Evolutionary conservation across 2,329 filamentous ascomycete species (phyloP), one percentile per base, ranked within the genome.

Genomic region (Sodiomyces alkalinus): DNA sequence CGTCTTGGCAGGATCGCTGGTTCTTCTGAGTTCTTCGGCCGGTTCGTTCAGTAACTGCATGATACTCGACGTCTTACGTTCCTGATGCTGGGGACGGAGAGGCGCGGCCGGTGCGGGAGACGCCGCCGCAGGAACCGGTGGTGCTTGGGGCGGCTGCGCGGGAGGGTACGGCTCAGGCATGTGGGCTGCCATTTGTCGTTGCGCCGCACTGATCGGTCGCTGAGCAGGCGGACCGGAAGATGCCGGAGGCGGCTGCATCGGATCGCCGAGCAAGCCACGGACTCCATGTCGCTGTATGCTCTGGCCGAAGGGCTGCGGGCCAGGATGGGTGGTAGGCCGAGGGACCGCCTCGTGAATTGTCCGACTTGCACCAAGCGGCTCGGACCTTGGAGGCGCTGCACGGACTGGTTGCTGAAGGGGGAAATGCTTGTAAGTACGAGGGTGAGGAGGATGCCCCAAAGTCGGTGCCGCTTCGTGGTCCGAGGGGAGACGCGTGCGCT

Each of bases 41-140:
- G 62, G 58, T 29, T 74, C 71, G 38, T 74, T 74, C 3, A 77
- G 54, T 34, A 77, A 47, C 1, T 68, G 68, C 62, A 74, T 72
- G 35, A 77, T 60, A 36, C 56, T 75, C 10, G 69, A 74, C 6
- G 62, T 72, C 51, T 74, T 75, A n/a, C 64, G 58, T 38, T 68
- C 64, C 3, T 51, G 45, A 3, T 58, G 47, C 20, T 55, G 56
- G 16, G 53, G 48, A 9, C 55, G 45, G 6, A 49, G 39, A 22
- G 62, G 45, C 21, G 57, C 48, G 17, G 23, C 23, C n/a, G 23
- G 18, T 26, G 15, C 11, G 7, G 11, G 23, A 17, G 23, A 6
- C 9, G 14, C 23, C 2, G 27, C 7, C 3, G 57, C 48, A 14
- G 57, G 44, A 17, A 53, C 47, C 7, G 53, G 53, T 3, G 53